A percentile compares a stretch with the other conserved stretches of the same genome.
Evolutionary conservation across 257 asterid species (phyloP).

Genomic region (Salvia hispanica): DNA sequence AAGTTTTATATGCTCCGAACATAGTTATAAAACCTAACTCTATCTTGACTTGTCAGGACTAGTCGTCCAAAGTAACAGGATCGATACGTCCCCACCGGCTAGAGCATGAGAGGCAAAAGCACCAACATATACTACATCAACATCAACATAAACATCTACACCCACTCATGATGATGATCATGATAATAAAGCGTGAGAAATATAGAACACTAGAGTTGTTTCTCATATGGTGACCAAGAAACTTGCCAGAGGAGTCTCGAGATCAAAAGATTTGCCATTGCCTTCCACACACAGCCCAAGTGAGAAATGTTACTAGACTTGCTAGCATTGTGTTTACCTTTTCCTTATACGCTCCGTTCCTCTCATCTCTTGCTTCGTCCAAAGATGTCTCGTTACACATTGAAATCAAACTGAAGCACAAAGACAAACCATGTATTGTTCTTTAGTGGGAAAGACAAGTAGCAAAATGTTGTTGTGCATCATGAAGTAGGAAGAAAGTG

Average conservation of each 20-base stretch:
- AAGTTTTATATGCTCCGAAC: too few relatives aligned
- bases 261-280: background rate
- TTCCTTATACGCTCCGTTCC: slow-evolving; percentile 15
- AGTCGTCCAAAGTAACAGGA: too few relatives aligned
- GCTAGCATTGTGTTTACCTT: background rate
- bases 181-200: too few relatives aligned
- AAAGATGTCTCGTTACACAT: background rate
- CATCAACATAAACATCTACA: too few relatives aligned
- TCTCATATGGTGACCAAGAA: background rate
- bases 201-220: background rate
- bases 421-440: background rate
- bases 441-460: background rate
- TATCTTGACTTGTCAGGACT: too few relatives aligned
- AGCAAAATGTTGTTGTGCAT: background rate
- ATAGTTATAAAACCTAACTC: too few relatives aligned
- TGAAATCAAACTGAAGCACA: slow-evolving; percentile 2
- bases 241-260: background rate
- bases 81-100: too few relatives aligned
- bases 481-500: background rate
- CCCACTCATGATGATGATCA: too few relatives aligned
- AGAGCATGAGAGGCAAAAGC: too few relatives aligned
- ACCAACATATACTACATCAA: too few relatives aligned
- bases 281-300: background rate
- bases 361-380: background rate
- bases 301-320: background rate